Percentiles rank a stretch among this genome's conserved stretches.
Evolutionary conservation across 345 rosid species (phyloP).

Genomic region (Populus deltoides): DNA sequence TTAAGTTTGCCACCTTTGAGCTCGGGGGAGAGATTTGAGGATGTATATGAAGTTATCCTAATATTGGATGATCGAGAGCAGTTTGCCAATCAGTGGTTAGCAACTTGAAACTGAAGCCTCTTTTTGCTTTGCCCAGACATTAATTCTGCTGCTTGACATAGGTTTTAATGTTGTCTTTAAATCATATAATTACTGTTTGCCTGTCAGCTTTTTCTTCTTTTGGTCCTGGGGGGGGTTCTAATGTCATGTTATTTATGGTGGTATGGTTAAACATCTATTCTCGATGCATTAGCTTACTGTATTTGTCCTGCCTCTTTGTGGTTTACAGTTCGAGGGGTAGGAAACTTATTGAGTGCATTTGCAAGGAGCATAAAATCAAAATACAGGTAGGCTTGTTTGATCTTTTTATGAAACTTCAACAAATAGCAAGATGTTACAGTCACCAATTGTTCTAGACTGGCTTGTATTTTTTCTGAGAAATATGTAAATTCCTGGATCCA

Average conservation of each 20-base stretch:
- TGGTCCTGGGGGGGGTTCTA: not conserved
- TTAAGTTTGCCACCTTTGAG: constrained; percentile 64
- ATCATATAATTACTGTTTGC: not conserved
- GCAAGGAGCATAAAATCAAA: constrained; percentile 63
- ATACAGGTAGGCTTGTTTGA: constrained; percentile 47
- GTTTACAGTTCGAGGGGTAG: constrained; percentile 59
- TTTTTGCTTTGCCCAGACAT: constrained; percentile 1
- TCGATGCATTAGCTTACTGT: not conserved
- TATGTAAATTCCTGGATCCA: not conserved
- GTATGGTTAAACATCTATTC: not conserved
- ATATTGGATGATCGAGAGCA: constrained; percentile 86
- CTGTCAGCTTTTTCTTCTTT: not conserved
- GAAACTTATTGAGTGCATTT: constrained; percentile 60
- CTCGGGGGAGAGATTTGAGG: constrained; percentile 75
- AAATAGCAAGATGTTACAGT: not conserved
- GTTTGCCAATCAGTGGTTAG: constrained; percentile 66
- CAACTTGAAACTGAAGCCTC: constrained; percentile 17
- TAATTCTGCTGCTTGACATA: not conserved
- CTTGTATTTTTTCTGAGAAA: not conserved
- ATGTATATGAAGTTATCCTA: constrained; percentile 65
- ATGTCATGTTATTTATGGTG: not conserved
- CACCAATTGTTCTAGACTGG: not conserved
- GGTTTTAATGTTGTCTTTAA: not conserved
- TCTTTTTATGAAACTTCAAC: not conserved
- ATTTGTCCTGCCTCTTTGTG: not conserved